Evolutionary conservation across 164 flowering plant genomes (phyloP).

Genomic region (Euptelea pleiosperma): DNA sequence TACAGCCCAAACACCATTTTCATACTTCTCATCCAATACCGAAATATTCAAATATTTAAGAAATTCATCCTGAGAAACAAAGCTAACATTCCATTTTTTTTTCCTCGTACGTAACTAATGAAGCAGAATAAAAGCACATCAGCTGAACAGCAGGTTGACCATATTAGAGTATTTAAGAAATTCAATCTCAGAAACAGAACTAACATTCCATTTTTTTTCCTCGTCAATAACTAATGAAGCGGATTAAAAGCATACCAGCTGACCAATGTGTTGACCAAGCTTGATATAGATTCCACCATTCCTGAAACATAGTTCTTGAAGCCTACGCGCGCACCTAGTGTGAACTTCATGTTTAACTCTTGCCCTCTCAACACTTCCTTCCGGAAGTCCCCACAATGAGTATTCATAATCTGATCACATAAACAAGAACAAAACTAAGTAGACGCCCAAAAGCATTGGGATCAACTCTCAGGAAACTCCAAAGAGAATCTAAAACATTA

Average conservation of each 20-base stretch:
- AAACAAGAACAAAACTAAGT: neutral
- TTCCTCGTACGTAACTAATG: no score
- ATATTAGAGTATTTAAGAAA: neutral
- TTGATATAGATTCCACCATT: constrained; percentile 98
- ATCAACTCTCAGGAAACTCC: neutral
- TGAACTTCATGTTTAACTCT: constrained; percentile 81
- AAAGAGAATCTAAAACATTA: neutral
- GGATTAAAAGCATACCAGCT: constrained; percentile 58
- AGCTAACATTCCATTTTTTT: neutral
- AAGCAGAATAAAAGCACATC: constrained; percentile 44
- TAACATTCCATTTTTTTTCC: no score
- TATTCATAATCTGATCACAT: constrained; percentile 71
- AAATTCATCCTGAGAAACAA: neutral
- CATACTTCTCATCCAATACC: neutral
- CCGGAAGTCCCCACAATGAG: constrained; percentile 75
- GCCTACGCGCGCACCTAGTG: constrained; percentile 65
- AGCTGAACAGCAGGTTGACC: constrained; percentile 92
- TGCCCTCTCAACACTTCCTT: constrained; percentile 67
- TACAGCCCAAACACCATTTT: neutral
- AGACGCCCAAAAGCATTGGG: neutral
- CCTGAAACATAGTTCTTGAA: constrained; percentile 80
- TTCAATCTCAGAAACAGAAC: neutral
- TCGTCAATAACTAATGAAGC: no score
- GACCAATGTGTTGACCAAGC: constrained; percentile 93
- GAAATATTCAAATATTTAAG: neutral